phyloP scores from a whole-genome alignment of 306 rosid genomes.

The Betula pendula region DNA sequence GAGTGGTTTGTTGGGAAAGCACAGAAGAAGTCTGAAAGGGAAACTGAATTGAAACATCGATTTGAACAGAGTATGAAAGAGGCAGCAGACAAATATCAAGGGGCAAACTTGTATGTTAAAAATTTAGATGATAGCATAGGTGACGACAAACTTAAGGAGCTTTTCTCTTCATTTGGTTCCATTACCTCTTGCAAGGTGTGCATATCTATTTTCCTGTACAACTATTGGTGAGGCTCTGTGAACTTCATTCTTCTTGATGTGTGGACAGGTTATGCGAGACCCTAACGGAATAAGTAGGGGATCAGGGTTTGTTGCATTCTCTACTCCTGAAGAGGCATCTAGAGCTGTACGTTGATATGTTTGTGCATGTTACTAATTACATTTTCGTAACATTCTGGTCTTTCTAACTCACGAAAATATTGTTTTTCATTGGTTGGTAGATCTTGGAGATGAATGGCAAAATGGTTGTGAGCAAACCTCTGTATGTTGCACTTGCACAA shows the following conservation, averaged over 20 bases:
- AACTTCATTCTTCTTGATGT: constrained; percentile 18
- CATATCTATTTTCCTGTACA: constrained; percentile 5
- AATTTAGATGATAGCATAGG: constrained; percentile 74
- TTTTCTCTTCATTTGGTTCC: constrained; percentile 72
- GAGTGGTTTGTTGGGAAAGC: constrained; percentile 96
- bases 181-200: constrained; percentile 90
- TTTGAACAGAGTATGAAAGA: constrained; percentile 93
- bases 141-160: constrained; percentile 78
- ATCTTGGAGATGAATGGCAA: constrained; percentile 93
- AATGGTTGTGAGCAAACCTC: constrained; percentile 89
- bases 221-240: constrained; percentile 7
- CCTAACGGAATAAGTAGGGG: constrained; percentile 95
- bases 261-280: constrained; percentile 86
- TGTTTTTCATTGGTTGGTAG: constrained; percentile 36
- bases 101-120: constrained; percentile 82
- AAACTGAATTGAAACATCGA: constrained; percentile 62
- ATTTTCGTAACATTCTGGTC: not conserved
- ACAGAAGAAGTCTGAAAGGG: constrained; percentile 94
- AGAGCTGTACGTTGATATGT: constrained; percentile 73
- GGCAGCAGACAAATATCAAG: constrained; percentile 90
- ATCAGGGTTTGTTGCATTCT: constrained; percentile 94
- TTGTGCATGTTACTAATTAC: constrained; percentile 1
- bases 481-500: constrained; percentile 96
- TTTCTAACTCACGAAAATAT: not conserved
- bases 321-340: constrained; percentile 94